These are phyloP conservation scores for Lodderomyces theae DNA, from an alignment of 1,139 yeast species.

Conservation along the genomic window DNA sequence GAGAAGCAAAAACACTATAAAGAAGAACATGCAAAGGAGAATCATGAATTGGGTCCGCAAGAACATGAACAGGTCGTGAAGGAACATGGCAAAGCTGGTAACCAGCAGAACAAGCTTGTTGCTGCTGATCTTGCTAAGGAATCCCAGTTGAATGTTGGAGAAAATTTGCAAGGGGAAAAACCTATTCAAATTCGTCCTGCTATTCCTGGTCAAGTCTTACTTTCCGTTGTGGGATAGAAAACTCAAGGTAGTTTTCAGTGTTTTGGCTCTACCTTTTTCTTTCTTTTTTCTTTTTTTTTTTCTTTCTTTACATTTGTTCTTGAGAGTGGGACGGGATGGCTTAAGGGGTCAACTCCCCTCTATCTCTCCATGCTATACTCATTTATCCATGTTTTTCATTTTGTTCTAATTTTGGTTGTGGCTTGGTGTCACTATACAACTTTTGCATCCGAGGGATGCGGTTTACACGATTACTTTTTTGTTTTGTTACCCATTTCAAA, in stretches of 20 bases:
- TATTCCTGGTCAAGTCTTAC: conserved; percentile 1
- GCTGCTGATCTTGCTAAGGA: not conserved
- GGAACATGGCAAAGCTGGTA: conserved; percentile 3
- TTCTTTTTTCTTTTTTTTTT: too few relatives aligned
- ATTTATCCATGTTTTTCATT: too few relatives aligned
- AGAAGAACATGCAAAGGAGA: conserved; percentile 4
- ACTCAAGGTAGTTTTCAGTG: not conserved
- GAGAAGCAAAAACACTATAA: conserved; percentile 5
- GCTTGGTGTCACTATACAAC: too few relatives aligned
- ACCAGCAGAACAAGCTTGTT: not conserved
- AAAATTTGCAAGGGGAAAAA: not conserved
- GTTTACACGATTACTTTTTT: too few relatives aligned
- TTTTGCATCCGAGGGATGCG: too few relatives aligned
- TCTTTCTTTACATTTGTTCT: not conserved
- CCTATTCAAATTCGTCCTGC: conserved; percentile 2
- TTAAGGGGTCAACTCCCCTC: not conserved
- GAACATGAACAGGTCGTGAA: conserved; percentile 2
- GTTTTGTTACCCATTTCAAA: too few relatives aligned
- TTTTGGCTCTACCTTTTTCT: too few relatives aligned
- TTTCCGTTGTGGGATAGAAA: not conserved
- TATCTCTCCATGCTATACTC: not conserved
- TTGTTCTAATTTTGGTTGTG: too few relatives aligned
- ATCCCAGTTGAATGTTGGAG: not conserved
- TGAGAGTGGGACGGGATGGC: not conserved
- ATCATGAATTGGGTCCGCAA: conserved; percentile 3